A percentile compares a stretch with the other conserved stretches of the same genome.
These are phyloP conservation scores for Colletotrichum musae DNA, from an alignment of 2,329 filamentous ascomycete species.

Conservation along the genomic window DNA sequence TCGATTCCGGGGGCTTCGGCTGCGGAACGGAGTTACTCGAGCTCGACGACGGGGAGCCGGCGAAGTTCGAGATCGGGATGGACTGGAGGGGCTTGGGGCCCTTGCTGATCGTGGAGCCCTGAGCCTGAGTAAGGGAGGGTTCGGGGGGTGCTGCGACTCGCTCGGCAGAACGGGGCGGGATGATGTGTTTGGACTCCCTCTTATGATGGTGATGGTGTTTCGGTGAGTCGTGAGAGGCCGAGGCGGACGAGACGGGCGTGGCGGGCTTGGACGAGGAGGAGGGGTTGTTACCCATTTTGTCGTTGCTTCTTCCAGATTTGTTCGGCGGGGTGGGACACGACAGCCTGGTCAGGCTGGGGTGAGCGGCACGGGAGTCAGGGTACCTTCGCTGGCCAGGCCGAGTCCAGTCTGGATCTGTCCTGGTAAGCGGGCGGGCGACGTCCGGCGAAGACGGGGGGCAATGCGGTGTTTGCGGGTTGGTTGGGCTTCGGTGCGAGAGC, in stretches of 20 bases:
- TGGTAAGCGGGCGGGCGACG: slow-evolving; percentile 34
- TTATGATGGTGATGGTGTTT: slow-evolving; percentile 46
- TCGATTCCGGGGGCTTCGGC: slow-evolving; percentile 45
- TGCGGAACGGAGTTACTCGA: slow-evolving; percentile 41
- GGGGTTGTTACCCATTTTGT: slow-evolving; percentile 54
- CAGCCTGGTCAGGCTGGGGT: slow-evolving; percentile 35
- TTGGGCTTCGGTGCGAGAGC: slow-evolving; percentile 28
- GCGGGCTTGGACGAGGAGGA: slow-evolving; percentile 50
- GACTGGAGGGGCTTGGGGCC: slow-evolving; percentile 63
- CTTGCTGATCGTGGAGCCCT: slow-evolving; percentile 66
- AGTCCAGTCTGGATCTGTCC: slow-evolving; percentile 29
- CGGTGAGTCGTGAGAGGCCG: slow-evolving; percentile 47
- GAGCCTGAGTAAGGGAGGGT: slow-evolving; percentile 72
- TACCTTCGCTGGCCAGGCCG: slow-evolving; percentile 41
- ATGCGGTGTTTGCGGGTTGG: slow-evolving; percentile 29
- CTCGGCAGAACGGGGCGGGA: slow-evolving; percentile 68
- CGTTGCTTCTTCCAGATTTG: slow-evolving; percentile 34
- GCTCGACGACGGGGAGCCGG: slow-evolving; percentile 56
- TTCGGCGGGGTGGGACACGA: slow-evolving; percentile 37
- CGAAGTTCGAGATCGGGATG: slow-evolving; percentile 65
- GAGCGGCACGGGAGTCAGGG: slow-evolving; percentile 36
- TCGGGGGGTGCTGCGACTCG: slow-evolving; percentile 73
- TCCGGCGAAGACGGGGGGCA: slow-evolving; percentile 26
- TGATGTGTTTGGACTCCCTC: slow-evolving; percentile 66
- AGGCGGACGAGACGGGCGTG: slow-evolving; percentile 48